Base-by-base conservation (phyloP, 75 land plant species). In the Picea sitchensis region DNA sequence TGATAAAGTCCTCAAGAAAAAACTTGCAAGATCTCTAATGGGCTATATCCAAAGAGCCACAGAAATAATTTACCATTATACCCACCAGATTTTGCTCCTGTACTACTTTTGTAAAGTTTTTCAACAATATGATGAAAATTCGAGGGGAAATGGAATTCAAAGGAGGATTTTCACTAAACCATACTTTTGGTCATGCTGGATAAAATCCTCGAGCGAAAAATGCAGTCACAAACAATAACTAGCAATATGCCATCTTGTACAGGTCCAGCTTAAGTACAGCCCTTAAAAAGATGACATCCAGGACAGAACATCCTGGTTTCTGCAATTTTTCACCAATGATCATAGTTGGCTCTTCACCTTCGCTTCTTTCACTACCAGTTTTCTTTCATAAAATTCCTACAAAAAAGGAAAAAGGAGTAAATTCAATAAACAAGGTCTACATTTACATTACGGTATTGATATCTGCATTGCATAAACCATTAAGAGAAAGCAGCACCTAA, bases 321-420 rank as follows among this genome's bases (percentile, higher is more conserved):
- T 69, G 73, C 21, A 18, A 41, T 15, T 69, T 47, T 41, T 41
- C 20, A 38, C 23, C 7, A 0, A 69, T 17, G 9, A 18, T 69
- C 73, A 69, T 18, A 47, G 8, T 69, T 69, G 54, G 20, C 41
- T 38, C n/a, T 36, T 69, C 73, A 17, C n/a, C 41, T 41, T 69
- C 9, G 73, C 68, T 76, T 76, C 71, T 44, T 59, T 61, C 38
- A 81, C 82, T 44, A 81, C 47, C 31, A 81, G 14, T 20, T 38
- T 34, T 30, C 82, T 77, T 17, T 77, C 71, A 64, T 54, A 26
- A 76, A 81, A 64, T 64, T 56, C 82, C 77, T 76, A 57, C 12
- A 56, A n/a, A 2, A 76, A 17, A 32, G 34, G 5, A 14, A 75
- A 61, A 8, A 63, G 11, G 73, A 69, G 20, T 6, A 4, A 17